Base-by-base conservation (phyloP, 2,329 filamentous ascomycete genomes). In the Talaromyces verruculosus region DNA sequence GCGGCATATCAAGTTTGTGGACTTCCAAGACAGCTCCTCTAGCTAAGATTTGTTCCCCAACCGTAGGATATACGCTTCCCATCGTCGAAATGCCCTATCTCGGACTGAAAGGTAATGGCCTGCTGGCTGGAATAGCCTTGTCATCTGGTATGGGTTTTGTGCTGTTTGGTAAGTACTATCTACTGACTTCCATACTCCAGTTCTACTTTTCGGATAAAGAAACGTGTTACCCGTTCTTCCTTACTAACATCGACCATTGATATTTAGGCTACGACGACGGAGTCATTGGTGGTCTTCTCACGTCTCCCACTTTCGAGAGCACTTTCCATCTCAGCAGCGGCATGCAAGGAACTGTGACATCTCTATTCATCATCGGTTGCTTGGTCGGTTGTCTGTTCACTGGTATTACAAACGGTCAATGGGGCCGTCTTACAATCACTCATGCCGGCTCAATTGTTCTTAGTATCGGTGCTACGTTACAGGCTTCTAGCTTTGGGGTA, bases 281-380 rank as follows among this genome's bases (percentile, higher is more conserved):
- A 11, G 69, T 72, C 13, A 71, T 72, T 58, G 71, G 71, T 11
- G 67, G 68, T 6, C 67, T 72, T 28, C 68, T 72, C 17, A 68
- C 68, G 8, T 69, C 71, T 11, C 65, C 63, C n/a, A 67, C 65
- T 45, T 72, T 72, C 55, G 67, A 70, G 45, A 53, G 67, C 5
- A 67, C 67, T 1, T 67, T 72, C 41, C 61, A 69, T 45, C 68
- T 72, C 60, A 67, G 67, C 64, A 68, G 69, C 43, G 65, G 68
- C 15, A 72, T 71, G 59, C 64, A 72, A 57, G 69, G 68, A 4
- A 72, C 70, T 3, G 80, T 84, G 17, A 83, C 82, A 1, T 80
- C 81, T 17, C 80, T 83, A 58, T 84, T 83, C 71, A 81, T 83
- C 63, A 78, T 83, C 17, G 87, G 86, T 13, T 88, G 87, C 75